Evolutionary conservation across 495 filamentous ascomycete genomes (phyloP), one percentile per base, ranked within the genome.

Genomic region (Talaromyces stipitatus): DNA sequence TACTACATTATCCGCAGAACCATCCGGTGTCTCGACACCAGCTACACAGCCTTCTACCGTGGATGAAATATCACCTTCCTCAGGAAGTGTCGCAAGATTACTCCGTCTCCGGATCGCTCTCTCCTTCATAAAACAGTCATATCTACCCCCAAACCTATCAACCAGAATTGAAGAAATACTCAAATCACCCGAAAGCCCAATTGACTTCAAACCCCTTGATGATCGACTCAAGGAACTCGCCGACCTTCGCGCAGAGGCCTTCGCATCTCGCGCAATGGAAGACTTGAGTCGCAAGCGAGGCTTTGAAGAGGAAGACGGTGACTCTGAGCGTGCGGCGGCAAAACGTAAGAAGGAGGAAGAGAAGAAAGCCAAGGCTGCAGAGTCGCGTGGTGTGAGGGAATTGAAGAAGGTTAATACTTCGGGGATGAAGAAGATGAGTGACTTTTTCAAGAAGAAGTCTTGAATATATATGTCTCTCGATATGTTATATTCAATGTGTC

Each of bases 371-470:
- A 90, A 90, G 68, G 79, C 78, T 7, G 76, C 77, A 12, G 81
- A 89, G 71, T 92, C 87, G 60, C 76, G 82, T 18, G 91, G 81
- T 0, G 82, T 96, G 1, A 84, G 80, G 62, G 79, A 92, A 36
- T 65, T 99, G 63, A 87, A 86, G 67, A 97, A 97, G 74, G 92
- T 89, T 12, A 87, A 96, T 67, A 90, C 85, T 0, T 82, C 64
- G 14, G 95, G 94, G 24, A 99, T 99, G 94, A 90, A 88, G 79
- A 97, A 96, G 78, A 82, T 98, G 84, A 96, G 90, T 61, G 82
- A 85, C 59, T 98, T 97, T 69, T 98, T 98, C 68, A 81, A 78
- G 33, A 96, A 92, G 75, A 85, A 71, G 9, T 61, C 70, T 28
- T 33, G 51, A 22, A 48, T 41, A 18, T 18, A 16, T 8, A 18